Percentiles rank a stretch among this genome's conserved stretches.
Conservation (phyloP, 352 stramenopile species). For the Aphanomyces cochlioides region DNA sequence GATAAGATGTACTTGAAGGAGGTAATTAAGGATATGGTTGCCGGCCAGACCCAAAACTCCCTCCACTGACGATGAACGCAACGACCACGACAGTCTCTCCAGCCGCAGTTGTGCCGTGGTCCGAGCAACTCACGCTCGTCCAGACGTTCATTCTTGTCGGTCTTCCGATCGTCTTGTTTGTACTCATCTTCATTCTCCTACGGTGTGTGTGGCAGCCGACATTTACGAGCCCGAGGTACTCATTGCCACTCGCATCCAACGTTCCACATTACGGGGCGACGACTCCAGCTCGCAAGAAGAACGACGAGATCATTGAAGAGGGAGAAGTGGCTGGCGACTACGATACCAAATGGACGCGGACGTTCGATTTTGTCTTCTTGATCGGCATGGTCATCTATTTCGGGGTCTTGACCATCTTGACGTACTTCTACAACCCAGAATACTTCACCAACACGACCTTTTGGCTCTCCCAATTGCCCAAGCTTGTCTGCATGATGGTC, state of each 20-base stretch:
- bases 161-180: slow-evolving; percentile 47
- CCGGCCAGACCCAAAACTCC: no score
- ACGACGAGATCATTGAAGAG: slow-evolving; percentile 31
- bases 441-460: slow-evolving; percentile 36
- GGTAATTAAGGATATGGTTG: no score
- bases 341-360: slow-evolving; percentile 45
- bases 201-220: slow-evolving; percentile 50
- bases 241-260: slow-evolving; percentile 11
- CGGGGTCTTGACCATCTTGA: slow-evolving; percentile 51
- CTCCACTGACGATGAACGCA: neutral
- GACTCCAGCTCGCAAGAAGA: neutral
- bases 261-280: slow-evolving; percentile 11
- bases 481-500: slow-evolving; percentile 78
- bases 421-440: slow-evolving; percentile 49
- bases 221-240: neutral
- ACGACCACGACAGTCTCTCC: neutral
- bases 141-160: slow-evolving; percentile 37
- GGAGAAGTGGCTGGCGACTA: slow-evolving; percentile 64
- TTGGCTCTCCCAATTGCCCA: slow-evolving; percentile 75
- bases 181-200: slow-evolving; percentile 64
- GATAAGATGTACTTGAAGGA: no score
- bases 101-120: neutral
- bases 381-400: slow-evolving; percentile 58
- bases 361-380: slow-evolving; percentile 69
- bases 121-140: slow-evolving; percentile 5